A percentile compares a stretch with the other conserved stretches of the same genome.
These are phyloP conservation scores for Diaporthe capsici DNA, from an alignment of 2,329 filamentous ascomycete species.

Conservation along the genomic window DNA sequence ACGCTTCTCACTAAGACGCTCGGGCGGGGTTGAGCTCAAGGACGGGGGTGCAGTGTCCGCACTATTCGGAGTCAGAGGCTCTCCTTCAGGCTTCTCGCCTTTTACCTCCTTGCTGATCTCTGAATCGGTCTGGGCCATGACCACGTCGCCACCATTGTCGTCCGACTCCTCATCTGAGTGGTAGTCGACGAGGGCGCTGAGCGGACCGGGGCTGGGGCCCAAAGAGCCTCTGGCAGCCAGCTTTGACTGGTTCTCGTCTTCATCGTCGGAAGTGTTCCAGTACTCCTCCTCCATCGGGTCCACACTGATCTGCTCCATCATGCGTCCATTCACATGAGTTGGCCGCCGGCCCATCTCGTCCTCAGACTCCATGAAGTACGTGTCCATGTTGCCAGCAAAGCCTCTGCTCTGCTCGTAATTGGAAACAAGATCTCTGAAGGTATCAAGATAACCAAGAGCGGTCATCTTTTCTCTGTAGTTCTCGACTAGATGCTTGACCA, in stretches of 20 bases:
- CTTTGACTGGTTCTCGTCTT: slow-evolving; percentile 74
- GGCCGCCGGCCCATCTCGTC: slow-evolving; percentile 66
- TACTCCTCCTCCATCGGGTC: slow-evolving; percentile 93
- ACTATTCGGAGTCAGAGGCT: slow-evolving; percentile 50
- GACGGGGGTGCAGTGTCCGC: slow-evolving; percentile 51
- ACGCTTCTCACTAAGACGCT: slow-evolving; percentile 89
- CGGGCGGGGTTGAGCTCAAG: slow-evolving; percentile 72
- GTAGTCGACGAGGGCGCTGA: slow-evolving; percentile 66
- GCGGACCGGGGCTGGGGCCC: slow-evolving; percentile 68
- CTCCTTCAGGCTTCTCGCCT: slow-evolving; percentile 44
- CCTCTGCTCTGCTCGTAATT: slow-evolving; percentile 85
- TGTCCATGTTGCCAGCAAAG: slow-evolving; percentile 74
- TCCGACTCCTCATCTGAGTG: slow-evolving; percentile 74
- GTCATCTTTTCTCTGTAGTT: slow-evolving; percentile 85
- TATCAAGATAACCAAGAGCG: slow-evolving; percentile 84
- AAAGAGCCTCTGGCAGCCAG: slow-evolving; percentile 53
- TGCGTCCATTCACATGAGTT: slow-evolving; percentile 60
- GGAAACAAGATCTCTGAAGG: slow-evolving; percentile 81
- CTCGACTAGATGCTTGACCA: slow-evolving; percentile 87
- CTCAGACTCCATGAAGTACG: slow-evolving; percentile 79
- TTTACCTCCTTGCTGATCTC: slow-evolving; percentile 48
- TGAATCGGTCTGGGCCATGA: slow-evolving; percentile 45
- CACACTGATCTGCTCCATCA: slow-evolving; percentile 79
- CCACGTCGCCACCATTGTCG: slow-evolving; percentile 69
- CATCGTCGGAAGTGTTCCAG: slow-evolving; percentile 90